Percentiles rank a stretch among this genome's conserved stretches.
phyloP scores from a whole-genome alignment of 2,329 filamentous ascomycete genomes.

The Coniochaeta sp. region DNA sequence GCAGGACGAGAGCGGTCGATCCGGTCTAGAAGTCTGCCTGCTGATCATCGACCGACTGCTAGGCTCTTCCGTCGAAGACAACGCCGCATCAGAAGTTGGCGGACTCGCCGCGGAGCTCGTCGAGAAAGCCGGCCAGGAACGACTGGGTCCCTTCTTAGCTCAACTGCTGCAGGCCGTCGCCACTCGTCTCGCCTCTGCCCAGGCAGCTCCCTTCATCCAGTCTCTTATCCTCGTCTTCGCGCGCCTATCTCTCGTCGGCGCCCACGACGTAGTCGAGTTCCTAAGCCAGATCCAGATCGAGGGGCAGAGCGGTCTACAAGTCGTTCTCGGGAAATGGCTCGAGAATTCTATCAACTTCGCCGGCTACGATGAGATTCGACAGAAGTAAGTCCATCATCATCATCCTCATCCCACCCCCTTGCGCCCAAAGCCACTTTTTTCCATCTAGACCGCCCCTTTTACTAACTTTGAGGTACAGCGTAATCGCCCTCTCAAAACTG shows the following conservation, averaged over 20 bases:
- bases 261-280: conserved; percentile 87
- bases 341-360: conserved; percentile 96
- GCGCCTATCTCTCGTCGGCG: conserved; percentile 74
- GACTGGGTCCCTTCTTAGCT: conserved; percentile 81
- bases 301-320: conserved; percentile 72
- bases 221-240: conserved; percentile 94
- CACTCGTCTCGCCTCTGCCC: conserved; percentile 70
- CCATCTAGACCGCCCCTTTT: not conserved
- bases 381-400: conserved; percentile 61
- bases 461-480: conserved; percentile 54
- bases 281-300: conserved; percentile 76
- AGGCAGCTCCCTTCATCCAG: conserved; percentile 86
- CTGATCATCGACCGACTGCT: conserved; percentile 89
- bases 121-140: conserved; percentile 87
- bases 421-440: too few relatives aligned
- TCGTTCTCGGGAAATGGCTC: conserved; percentile 91
- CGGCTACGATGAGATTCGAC: conserved; percentile 95
- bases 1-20: conserved; percentile 71
- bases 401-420: too few relatives aligned
- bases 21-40: conserved; percentile 80
- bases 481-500: conserved; percentile 86
- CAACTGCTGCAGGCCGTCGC: conserved; percentile 88
- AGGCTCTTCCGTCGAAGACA: conserved; percentile 77
- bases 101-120: conserved; percentile 90
- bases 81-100: conserved; percentile 91